Conservation (phyloP, 1,284 basidiomycete genomes). For the Abortiporus biennis region DNA sequence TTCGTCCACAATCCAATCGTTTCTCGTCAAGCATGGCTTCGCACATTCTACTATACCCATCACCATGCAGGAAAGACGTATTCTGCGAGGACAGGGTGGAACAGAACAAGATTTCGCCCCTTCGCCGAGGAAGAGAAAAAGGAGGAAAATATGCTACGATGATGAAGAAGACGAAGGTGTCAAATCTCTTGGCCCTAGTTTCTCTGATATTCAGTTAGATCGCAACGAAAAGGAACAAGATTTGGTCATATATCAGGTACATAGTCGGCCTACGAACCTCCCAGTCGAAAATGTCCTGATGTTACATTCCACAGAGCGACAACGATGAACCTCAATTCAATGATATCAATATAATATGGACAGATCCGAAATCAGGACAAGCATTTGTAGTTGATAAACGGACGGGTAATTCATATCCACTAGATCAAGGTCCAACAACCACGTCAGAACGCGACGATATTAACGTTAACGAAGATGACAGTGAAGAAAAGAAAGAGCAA, state of each 20-base stretch:
- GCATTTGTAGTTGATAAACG: conserved; percentile 64
- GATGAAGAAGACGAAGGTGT: too few relatives aligned
- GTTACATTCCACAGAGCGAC: too few relatives aligned
- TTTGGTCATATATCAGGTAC: too few relatives aligned
- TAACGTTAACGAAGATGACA: conserved; percentile 4
- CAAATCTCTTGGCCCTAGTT: too few relatives aligned
- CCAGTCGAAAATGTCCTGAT: too few relatives aligned
- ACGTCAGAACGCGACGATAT: conserved; percentile 4
- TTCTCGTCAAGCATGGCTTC: conserved; percentile 66
- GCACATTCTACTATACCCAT: too few relatives aligned
- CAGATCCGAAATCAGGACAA: conserved; percentile 60
- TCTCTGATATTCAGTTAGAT: too few relatives aligned
- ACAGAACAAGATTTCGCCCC: neutral
- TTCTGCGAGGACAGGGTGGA: neutral
- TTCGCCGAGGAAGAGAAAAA: conserved; percentile 19
- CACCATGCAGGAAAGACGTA: too few relatives aligned
- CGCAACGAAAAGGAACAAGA: too few relatives aligned
- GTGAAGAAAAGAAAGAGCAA: too few relatives aligned
- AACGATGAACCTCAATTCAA: too few relatives aligned
- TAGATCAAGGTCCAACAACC: conserved; percentile 12
- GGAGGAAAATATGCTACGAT: conserved; percentile 2
- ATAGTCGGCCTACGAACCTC: too few relatives aligned
- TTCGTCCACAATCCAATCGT: conserved; percentile 51
- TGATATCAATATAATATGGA: conserved; percentile 50
- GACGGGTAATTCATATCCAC: conserved; percentile 50